Base-by-base conservation (phyloP, 148 eudicot species). In the Silene conica region DNA sequence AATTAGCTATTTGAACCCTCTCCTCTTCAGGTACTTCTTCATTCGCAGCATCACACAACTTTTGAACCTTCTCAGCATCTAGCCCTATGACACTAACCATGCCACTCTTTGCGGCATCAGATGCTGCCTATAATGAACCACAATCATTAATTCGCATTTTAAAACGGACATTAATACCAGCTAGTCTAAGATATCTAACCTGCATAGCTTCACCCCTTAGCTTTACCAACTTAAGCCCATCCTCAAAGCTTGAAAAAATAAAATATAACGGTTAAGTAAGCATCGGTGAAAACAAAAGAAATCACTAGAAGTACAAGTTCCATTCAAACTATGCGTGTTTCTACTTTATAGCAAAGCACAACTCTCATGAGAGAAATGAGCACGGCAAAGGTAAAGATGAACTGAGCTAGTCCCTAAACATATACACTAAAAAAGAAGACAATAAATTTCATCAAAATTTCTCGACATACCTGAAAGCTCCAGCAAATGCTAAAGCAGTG, bases 401-500 rank as follows among this genome's bases (percentile, higher is more conserved):
- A n/a, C n/a, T n/a, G n/a, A n/a, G n/a, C n/a, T n/a, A n/a, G n/a
- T n/a, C n/a, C n/a, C n/a, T n/a, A n/a, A n/a, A n/a, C 54, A 46
- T 12, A 46, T 22, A 22, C 64, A 61, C 31, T 21, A 19, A 61
- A 61, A 23, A 54, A 70, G 54, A 14, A 25, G 14, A 70, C 61
- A 25, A 41, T 26, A n/a, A n/a, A 54, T 54, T 70, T 18, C 55
- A 55, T 48, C 16, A 20, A 71, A 68, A 66, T 65, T 62, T 55
- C 57, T 58, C 54, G 70, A 58, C 77, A 76, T 82, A 87, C 97
- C 98, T 93, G 82, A 94, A 91, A 83, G 97, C 93, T 81, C 91
- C 97, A 66, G 97, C 91, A 86, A 91, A 91, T 74, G 96, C 97
- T 66, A 94, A 89, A 83, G 98, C 98, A 69, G 98, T 94, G 84